Conservation (phyloP, 306 rosid genomes). For the Pterocarpus santalinus region DNA sequence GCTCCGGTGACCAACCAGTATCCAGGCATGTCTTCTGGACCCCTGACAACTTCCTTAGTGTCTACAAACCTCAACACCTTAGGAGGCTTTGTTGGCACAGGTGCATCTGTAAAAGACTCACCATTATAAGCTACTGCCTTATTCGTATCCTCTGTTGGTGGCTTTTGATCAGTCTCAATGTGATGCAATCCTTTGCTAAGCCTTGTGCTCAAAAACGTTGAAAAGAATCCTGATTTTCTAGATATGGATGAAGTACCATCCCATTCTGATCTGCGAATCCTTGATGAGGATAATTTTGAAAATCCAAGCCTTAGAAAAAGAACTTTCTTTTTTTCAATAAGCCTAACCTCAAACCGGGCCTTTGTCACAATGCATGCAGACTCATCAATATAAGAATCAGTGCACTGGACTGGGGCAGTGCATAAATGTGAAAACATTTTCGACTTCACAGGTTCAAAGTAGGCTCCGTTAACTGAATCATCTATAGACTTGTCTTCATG, state of each 20-base stretch:
- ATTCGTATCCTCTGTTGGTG: slow-evolving; percentile 54
- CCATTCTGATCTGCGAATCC: slow-evolving; percentile 78
- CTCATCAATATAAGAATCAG: slow-evolving; percentile 51
- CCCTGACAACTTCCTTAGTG: slow-evolving; percentile 66
- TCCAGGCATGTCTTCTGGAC: slow-evolving; percentile 72
- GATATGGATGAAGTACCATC: slow-evolving; percentile 55
- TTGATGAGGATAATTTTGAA: slow-evolving; percentile 72
- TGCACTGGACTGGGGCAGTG: slow-evolving; percentile 67
- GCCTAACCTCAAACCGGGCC: slow-evolving; percentile 87
- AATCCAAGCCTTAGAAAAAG: slow-evolving; percentile 85
- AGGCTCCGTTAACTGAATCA: slow-evolving; percentile 54
- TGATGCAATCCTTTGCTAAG: slow-evolving; percentile 59
- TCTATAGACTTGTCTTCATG: slow-evolving; percentile 46
- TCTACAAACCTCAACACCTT: slow-evolving; percentile 63
- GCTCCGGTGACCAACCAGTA: slow-evolving; percentile 82
- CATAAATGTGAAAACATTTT: slow-evolving; percentile 69
- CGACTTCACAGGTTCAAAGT: slow-evolving; percentile 69
- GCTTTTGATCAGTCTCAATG: slow-evolving; percentile 40
- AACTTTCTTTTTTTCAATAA: slow-evolving; percentile 72
- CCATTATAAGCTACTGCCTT: slow-evolving; percentile 56
- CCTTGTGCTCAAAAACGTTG: slow-evolving; percentile 65
- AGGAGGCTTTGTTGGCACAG: slow-evolving; percentile 61
- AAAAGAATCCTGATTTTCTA: slow-evolving; percentile 68
- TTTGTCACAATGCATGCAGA: slow-evolving; percentile 67
- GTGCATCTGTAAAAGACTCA: slow-evolving; percentile 49